These are phyloP conservation scores for Glebionis coronaria DNA, from an alignment of 129 eudicot genomes.

Conservation along the genomic window DNA sequence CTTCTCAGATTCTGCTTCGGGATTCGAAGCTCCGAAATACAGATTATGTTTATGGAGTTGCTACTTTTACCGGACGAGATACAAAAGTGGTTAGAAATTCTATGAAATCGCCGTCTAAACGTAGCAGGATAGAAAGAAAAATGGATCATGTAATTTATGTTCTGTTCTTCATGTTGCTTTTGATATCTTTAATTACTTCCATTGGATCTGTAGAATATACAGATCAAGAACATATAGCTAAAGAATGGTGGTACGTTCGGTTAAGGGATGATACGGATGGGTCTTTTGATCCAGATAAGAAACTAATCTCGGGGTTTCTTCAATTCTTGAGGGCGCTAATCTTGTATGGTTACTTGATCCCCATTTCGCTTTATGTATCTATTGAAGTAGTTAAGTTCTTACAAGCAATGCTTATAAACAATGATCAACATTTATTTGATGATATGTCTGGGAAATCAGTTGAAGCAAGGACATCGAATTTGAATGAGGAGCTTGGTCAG, in stretches of 20 bases:
- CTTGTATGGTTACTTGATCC: conserved; percentile 54
- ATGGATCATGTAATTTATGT: conserved; percentile 51
- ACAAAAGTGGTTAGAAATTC: conserved; percentile 55
- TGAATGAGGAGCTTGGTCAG: conserved; percentile 60
- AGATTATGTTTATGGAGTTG: conserved; percentile 49
- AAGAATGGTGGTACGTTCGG: conserved; percentile 46
- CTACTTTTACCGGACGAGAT: conserved; percentile 42
- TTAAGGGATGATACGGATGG: conserved; percentile 28
- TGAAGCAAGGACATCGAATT: conserved; percentile 50
- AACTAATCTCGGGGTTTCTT: conserved; percentile 34
- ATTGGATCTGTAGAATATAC: conserved; percentile 40
- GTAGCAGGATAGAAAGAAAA: conserved; percentile 45
- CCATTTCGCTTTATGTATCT: conserved; percentile 53
- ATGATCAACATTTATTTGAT: conserved; percentile 44
- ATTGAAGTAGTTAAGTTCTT: conserved; percentile 54
- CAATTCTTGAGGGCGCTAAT: conserved; percentile 56
- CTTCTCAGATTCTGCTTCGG: conserved; percentile 42
- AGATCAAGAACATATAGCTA: conserved; percentile 26
- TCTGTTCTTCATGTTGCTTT: conserved; percentile 44
- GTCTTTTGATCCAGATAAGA: conserved; percentile 37
- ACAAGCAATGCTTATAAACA: conserved; percentile 56
- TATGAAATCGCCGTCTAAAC: conserved; percentile 48
- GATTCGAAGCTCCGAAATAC: conserved; percentile 56
- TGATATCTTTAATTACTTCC: conserved; percentile 42
- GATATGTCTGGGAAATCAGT: conserved; percentile 39